Evolutionary conservation across 73 alveolate genomes (phyloP), one percentile per base, ranked within the genome.

Genomic region (Tetrahymena elliotti): DNA sequence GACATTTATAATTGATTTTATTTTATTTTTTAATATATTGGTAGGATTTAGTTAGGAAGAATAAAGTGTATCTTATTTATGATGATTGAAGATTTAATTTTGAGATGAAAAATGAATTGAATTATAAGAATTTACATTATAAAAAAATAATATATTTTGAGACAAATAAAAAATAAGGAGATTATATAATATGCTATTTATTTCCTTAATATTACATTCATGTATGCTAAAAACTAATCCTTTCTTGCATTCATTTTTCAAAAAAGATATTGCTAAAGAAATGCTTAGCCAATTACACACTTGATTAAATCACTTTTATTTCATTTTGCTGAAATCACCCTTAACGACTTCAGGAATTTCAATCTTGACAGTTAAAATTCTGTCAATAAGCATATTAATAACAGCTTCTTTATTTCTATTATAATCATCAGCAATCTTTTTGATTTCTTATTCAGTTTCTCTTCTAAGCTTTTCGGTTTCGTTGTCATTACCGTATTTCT

Each of bases 291-390:
- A 7, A 11, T 68, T 68, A 27, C 36, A 68, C 34, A 22, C 88
- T 68, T 68, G 36, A 10, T 31, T 68, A 27, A 68, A 16, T 68
- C 88, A 68, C 36, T 68, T 68, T n/a, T 68, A 27, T 68, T 68
- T 68, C 88, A 68, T 68, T 31, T 68, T 68, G 88, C 88, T 68
- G 88, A 94, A 94, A 36, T 94, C 82, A 83, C 95, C 96, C 54
- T 94, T 94, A 31, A 94, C 96, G 33, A 94, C 96, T 94, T 94
- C 93, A 47, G 96, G 96, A 34, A 94, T 93, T 88, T 94, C 96
- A 38, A 94, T 84, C 93, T 94, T 53, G 33, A 94, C 96, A 31
- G 93, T 54, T 39, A 94, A 52, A 13, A 94, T 94, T 53, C 96
- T 94, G 68, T 94, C 52, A 31, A 94, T 88, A 36, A 94, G 93